Percentiles rank a stretch among this genome's conserved stretches.
Evolutionary conservation across 129 eudicot genomes (phyloP).

Genomic region (Cynara cardunculus): DNA sequence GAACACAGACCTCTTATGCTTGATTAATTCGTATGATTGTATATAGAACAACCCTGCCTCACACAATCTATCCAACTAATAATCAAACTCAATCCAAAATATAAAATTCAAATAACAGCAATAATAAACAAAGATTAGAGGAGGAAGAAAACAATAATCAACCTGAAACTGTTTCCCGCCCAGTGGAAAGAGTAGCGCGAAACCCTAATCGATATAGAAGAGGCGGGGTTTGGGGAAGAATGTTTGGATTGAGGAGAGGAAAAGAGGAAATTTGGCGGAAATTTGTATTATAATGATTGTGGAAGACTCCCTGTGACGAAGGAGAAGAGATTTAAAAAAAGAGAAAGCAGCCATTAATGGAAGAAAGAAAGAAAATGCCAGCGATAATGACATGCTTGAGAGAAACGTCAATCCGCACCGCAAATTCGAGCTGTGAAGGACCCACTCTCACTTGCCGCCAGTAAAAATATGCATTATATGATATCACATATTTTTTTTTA

Average conservation of each 20-base stretch:
- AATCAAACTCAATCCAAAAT: background rate
- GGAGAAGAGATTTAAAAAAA: background rate
- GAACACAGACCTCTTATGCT: background rate
- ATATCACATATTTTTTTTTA: no score
- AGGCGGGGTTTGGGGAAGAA: background rate
- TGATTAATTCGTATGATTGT: background rate
- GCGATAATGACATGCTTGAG: slow-evolving; percentile 6
- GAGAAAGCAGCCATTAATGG: slow-evolving; percentile 7
- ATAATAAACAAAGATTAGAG: background rate
- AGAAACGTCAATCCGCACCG: slow-evolving; percentile 10
- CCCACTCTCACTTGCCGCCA: slow-evolving; percentile 11
- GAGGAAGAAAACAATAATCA: background rate
- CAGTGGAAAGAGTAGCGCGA: background rate
- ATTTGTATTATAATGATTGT: background rate
- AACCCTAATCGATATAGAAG: slow-evolving; percentile 13
- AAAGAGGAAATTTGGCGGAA: background rate
- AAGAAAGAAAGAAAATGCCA: slow-evolving; percentile 19
- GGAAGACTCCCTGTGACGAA: background rate
- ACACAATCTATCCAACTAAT: background rate
- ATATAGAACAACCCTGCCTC: background rate
- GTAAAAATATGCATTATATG: no score
- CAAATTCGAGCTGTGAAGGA: slow-evolving; percentile 25
- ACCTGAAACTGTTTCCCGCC: slow-evolving; percentile 9
- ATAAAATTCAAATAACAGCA: background rate
- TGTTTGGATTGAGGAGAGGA: background rate